Percentiles rank a stretch among this genome's conserved stretches.
These are phyloP conservation scores for Tuber umbilicatum DNA, from an alignment of 495 filamentous ascomycete species.

Conservation along the genomic window DNA sequence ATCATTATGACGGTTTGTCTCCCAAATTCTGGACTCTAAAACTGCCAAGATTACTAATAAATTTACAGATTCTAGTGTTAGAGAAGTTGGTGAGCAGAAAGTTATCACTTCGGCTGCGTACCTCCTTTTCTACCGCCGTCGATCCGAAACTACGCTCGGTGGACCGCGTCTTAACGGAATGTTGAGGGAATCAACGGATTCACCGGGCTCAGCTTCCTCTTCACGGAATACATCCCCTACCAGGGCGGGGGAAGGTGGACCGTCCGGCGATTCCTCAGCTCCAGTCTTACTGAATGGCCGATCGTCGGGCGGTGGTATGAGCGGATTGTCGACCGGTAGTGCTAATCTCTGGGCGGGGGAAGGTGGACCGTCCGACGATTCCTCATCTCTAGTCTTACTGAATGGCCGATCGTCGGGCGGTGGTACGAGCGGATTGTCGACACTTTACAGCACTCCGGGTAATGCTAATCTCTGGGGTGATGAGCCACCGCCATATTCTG, in stretches of 20 bases:
- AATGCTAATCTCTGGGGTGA: slow-evolving; percentile 24
- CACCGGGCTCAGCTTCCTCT: slow-evolving; percentile 22
- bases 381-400: slow-evolving; percentile 18
- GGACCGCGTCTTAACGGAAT: slow-evolving; percentile 58
- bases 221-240: slow-evolving; percentile 28
- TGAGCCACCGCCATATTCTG: background rate
- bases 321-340: slow-evolving; percentile 31
- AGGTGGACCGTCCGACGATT: slow-evolving; percentile 35
- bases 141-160: slow-evolving; percentile 66
- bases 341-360: slow-evolving; percentile 27
- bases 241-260: slow-evolving; percentile 35
- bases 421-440: slow-evolving; percentile 31
- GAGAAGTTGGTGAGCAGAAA: slow-evolving; percentile 49
- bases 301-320: slow-evolving; percentile 34
- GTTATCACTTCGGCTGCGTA: slow-evolving; percentile 71
- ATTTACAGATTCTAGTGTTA: slow-evolving; percentile 61
- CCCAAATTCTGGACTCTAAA: slow-evolving; percentile 12
- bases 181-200: slow-evolving; percentile 11
- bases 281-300: slow-evolving; percentile 25
- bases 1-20: slow-evolving; percentile 83
- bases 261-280: slow-evolving; percentile 31
- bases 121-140: slow-evolving; percentile 90
- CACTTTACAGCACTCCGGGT: slow-evolving; percentile 21
- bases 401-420: slow-evolving; percentile 35
- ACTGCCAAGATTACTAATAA: slow-evolving; percentile 30